These are phyloP conservation scores for Termitomyces sp. DNA, from an alignment of 768 basidiomycete species.

Conservation along the genomic window DNA sequence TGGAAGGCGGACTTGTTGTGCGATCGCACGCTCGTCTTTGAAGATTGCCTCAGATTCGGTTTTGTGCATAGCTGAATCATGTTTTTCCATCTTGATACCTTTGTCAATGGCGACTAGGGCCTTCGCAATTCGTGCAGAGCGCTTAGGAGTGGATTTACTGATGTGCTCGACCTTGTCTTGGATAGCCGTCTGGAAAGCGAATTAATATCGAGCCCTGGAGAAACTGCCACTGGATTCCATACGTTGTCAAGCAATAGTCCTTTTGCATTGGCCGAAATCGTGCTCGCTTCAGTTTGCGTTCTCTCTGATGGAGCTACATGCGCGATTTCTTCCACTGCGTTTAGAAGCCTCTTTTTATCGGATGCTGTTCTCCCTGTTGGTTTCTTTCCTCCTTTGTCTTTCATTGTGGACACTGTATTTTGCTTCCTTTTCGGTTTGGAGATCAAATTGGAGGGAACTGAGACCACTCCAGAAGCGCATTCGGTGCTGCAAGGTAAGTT, in stretches of 20 bases:
- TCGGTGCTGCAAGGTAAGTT: slow-evolving; percentile 1
- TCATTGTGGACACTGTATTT: slow-evolving; percentile 16
- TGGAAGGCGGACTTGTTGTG: not conserved
- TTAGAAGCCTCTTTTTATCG: not conserved
- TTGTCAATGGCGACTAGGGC: not conserved
- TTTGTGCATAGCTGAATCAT: not conserved
- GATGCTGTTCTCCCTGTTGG: not conserved
- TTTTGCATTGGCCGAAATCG: not conserved
- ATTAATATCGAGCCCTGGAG: not conserved
- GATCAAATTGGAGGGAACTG: slow-evolving; percentile 12
- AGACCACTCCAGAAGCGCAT: slow-evolving; percentile 29
- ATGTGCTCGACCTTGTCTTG: not conserved
- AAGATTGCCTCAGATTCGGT: not conserved
- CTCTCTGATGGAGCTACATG: not conserved
- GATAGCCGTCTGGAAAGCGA: not conserved
- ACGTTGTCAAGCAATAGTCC: not conserved
- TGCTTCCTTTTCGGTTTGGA: slow-evolving; percentile 3
- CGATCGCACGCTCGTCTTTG: not conserved
- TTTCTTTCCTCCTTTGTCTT: slow-evolving; percentile 3
- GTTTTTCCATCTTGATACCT: not conserved
- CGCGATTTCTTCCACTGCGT: not conserved
- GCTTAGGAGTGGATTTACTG: slow-evolving; percentile 1
- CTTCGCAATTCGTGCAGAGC: slow-evolving; percentile 10
- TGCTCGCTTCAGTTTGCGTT: not conserved
- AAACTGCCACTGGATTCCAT: not conserved